A percentile compares a stretch with the other conserved stretches of the same genome.
Conservation (phyloP, 805 yeast species). For the Cyberlindnera mississippiensis region DNA sequence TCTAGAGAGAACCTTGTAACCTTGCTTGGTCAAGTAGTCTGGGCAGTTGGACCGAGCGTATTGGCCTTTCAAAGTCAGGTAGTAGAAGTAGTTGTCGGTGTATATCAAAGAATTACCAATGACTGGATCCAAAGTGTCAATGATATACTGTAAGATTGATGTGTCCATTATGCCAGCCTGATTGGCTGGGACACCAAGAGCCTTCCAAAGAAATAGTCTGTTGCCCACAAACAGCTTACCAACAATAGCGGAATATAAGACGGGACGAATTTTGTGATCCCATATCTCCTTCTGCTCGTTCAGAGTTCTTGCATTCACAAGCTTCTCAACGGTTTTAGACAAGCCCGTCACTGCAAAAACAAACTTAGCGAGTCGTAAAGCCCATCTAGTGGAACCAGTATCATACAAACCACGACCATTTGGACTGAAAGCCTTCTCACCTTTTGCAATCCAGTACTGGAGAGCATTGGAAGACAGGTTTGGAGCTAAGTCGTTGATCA, state of each 20-base stretch:
- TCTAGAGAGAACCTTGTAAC: constrained; percentile 47
- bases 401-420: constrained; percentile 66
- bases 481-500: constrained; percentile 55
- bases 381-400: constrained; percentile 87
- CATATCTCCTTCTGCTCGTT: constrained; percentile 63
- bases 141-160: constrained; percentile 64
- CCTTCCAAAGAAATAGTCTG: constrained; percentile 84
- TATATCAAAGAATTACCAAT: constrained; percentile 60
- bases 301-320: constrained; percentile 55
- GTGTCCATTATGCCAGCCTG: constrained; percentile 79
- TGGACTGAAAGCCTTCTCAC: constrained; percentile 50
- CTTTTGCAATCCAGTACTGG: constrained; percentile 74
- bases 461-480: constrained; percentile 76
- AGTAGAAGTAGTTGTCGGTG: constrained; percentile 74
- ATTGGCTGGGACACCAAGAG: constrained; percentile 83
- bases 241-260: constrained; percentile 65
- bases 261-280: constrained; percentile 60
- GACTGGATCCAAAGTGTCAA: constrained; percentile 77
- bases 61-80: constrained; percentile 58
- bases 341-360: constrained; percentile 57
- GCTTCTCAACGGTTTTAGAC: constrained; percentile 43
- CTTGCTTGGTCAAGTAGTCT: constrained; percentile 60
- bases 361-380: constrained; percentile 60
- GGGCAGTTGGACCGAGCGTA: constrained; percentile 69
- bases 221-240: constrained; percentile 70